Conservation (phyloP, 139 green algal genomes). For the Coelastrella sp. region DNA sequence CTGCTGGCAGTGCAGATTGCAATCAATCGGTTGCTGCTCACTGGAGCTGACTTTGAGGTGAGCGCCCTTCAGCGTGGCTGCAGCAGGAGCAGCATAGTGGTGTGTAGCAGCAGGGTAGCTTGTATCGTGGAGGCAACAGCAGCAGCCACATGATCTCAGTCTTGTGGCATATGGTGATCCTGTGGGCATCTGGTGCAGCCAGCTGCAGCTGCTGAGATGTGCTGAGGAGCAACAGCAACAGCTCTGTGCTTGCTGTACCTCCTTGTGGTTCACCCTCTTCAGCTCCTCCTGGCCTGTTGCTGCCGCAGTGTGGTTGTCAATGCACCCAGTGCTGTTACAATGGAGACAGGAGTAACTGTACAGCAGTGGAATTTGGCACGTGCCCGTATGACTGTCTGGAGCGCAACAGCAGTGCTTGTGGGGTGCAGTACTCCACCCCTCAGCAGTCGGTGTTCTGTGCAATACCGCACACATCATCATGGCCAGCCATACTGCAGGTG, state of each 20-base stretch:
- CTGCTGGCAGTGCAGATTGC: slow-evolving; percentile 71
- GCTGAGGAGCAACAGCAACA: too few species aligned
- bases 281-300: not conserved
- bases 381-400: slow-evolving; percentile 53
- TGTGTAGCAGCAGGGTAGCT: not conserved
- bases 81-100: not conserved
- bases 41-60: slow-evolving; percentile 59
- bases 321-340: slow-evolving; percentile 73
- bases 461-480: slow-evolving; percentile 63
- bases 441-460: slow-evolving; percentile 63
- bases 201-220: too few species aligned
- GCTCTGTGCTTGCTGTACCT: too few species aligned
- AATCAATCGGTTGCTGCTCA: slow-evolving; percentile 64
- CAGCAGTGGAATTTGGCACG: not conserved
- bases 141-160: too few species aligned
- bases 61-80: not conserved
- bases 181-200: too few species aligned
- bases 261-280: too few species aligned
- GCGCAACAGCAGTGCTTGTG: slow-evolving; percentile 62
- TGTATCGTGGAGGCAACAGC: too few species aligned
- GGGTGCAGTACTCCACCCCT: slow-evolving; percentile 59
- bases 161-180: too few species aligned
- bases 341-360: slow-evolving; percentile 39
- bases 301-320: slow-evolving; percentile 73
- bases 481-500: slow-evolving; percentile 65